Base-by-base conservation (phyloP, 768 basidiomycete species). In the Rhodosporidiobolus odoratus region DNA sequence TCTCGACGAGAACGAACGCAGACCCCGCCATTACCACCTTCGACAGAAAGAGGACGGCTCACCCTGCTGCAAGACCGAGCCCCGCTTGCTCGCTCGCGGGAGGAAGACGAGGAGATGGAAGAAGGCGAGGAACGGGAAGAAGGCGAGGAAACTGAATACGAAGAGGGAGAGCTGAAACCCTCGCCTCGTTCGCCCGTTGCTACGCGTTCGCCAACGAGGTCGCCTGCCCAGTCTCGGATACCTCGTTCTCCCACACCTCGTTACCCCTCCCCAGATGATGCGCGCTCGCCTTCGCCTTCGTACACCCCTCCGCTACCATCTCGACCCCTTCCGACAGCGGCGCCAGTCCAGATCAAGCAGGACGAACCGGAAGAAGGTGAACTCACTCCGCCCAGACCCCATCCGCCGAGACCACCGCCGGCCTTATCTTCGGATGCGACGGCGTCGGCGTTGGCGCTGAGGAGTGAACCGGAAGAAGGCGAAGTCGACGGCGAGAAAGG, bases 341-440 rank as follows among this genome's bases (percentile, higher is more conserved):
- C 53, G 30, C 3, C 25, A 32, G 16, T 32, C 45, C 35, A 43
- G 41, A 30, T 30, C 52, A 43, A 58, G 5, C 30, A 21, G 4
- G 68, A 23, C 27, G 68, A 52, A 47, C 41, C n/a, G 9, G 54
- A 38, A 25, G 67, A 56, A 43, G 37, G 43, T 3, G 53, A 62
- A 47, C 23, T 54, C 2, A 48, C 34, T 23, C 57, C 54, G 15
- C 34, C 54, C 2, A 32, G 10, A 9, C 54, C 32, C 52, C 52
- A n/a, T n/a, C n/a, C n/a, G n/a, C n/a, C n/a, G n/a, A n/a, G n/a
- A n/a, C n/a, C n/a, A n/a, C n/a, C n/a, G n/a, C n/a, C n/a, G n/a
- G n/a, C n/a, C n/a, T n/a, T n/a, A n/a, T n/a, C n/a, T n/a, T n/a
- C n/a, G n/a, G n/a, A n/a, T n/a, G n/a, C n/a, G n/a, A n/a, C n/a